Conservation (phyloP, 176 grass and related monocot species). For the Carex kokanica region DNA sequence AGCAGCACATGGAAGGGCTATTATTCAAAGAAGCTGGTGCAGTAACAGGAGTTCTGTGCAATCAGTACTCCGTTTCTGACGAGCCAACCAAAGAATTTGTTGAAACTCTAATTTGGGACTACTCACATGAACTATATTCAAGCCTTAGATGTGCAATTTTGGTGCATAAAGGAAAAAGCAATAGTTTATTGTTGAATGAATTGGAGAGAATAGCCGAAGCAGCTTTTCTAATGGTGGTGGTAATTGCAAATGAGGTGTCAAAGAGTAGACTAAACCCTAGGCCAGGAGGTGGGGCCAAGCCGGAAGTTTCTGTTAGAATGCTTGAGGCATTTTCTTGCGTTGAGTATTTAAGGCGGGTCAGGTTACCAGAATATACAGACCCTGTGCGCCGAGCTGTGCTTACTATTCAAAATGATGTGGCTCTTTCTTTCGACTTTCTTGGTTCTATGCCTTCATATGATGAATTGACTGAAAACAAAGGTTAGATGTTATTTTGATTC, state of each 20-base stretch:
- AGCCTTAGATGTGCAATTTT: constrained; percentile 49
- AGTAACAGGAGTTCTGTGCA: constrained; percentile 62
- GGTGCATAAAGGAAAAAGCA: constrained; percentile 38
- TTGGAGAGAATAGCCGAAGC: constrained; percentile 76
- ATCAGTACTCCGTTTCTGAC: constrained; percentile 65
- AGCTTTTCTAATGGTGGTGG: constrained; percentile 86
- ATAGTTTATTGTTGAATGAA: constrained; percentile 38
- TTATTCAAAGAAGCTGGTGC: constrained; percentile 84
- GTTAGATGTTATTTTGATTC: constrained; percentile 30
- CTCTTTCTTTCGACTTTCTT: constrained; percentile 45
- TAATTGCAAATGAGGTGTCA: constrained; percentile 56
- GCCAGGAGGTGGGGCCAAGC: constrained; percentile 32
- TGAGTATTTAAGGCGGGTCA: constrained; percentile 72
- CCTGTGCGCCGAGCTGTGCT: constrained; percentile 56
- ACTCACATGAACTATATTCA: constrained; percentile 55
- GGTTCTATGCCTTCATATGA: constrained; percentile 70
- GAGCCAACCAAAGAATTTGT: constrained; percentile 40
- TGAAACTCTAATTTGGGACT: constrained; percentile 61
- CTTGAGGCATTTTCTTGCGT: constrained; percentile 81
- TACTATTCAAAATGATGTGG: constrained; percentile 53
- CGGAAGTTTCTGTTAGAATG: constrained; percentile 57
- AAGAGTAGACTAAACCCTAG: constrained; percentile 62
- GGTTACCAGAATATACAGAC: constrained; percentile 87
- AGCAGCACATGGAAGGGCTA: constrained; percentile 43
- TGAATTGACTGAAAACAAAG: constrained; percentile 67